Evolutionary conservation across 75 land plant species (phyloP), one percentile per base, ranked within the genome.

Genomic region (Chamaecyparis obtusa): DNA sequence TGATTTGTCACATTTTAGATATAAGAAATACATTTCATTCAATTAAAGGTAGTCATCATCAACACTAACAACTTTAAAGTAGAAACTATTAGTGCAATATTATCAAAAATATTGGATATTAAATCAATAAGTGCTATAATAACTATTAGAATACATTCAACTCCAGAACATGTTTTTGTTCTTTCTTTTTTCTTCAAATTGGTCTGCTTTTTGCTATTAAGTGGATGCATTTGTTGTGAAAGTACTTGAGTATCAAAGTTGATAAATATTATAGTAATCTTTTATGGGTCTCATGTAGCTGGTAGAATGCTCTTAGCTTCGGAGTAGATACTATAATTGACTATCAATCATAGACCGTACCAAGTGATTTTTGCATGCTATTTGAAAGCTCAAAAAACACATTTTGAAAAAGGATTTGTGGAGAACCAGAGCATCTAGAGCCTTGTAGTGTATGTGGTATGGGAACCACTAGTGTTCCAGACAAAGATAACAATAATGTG

Each of bases 401-500:
- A 51, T 84, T 84, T 44, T 24, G 55, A 33, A 60, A n/a, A 51
- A 55, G 60, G 5, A 84, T 84, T 39, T 84, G 85, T 84, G 85
- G 85, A 54, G 85, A 64, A 16, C 85, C 64, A 84, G 85, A 84
- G 85, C 85, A 84, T 51, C 41, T 64, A 16, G 49, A 55, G 30
- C 9, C 85, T 16, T 17, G 36, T 35, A n/a, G 85, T 84, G 60
- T 84, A 33, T 55, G 85, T 84, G 85, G 55, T 33, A 35, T 36
- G 32, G 32, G 24, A 48, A 16, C 19, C 54, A 55, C 41, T 84
- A 6, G 24, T 10, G 37, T 33, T 33, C 39, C 33, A 48, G 85
- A 51, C 17, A 84, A 84, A 51, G 64, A 33, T 27, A 35, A 32
- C 5, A 4, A 84, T 49, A 24, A 43, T 32, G 17, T 35, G 17